Percentiles rank a stretch among this genome's conserved stretches.
phyloP scores from a whole-genome alignment of 768 basidiomycete species.

The Kwoniella mangroviensis region DNA sequence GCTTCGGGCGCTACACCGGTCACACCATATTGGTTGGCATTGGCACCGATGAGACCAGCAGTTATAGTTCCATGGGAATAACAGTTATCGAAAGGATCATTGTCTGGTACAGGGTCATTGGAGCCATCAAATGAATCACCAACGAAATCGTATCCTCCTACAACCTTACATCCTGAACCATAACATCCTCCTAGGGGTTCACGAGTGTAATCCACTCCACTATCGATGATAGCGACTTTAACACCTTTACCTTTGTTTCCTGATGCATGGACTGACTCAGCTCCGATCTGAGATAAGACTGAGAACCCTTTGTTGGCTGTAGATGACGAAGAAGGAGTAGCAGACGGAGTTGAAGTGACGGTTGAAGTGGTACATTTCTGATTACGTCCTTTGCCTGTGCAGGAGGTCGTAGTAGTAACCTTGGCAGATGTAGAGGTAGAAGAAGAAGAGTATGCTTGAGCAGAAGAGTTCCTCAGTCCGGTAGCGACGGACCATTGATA shows the following conservation, averaged over 20 bases:
- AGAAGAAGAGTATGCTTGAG: constrained; percentile 8
- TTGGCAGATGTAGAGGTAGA: constrained; percentile 8
- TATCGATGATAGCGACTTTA: constrained; percentile 68
- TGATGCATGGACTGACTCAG: constrained; percentile 68
- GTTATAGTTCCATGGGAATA: constrained; percentile 57
- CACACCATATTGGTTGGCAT: constrained; percentile 66
- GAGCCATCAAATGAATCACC: constrained; percentile 50
- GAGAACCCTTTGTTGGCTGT: constrained; percentile 44
- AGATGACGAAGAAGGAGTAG: constrained; percentile 17
- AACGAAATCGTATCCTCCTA: constrained; percentile 58
- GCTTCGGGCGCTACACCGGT: constrained; percentile 72
- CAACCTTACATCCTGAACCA: constrained; percentile 55
- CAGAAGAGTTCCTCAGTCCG: constrained; percentile 5
- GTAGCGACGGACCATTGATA: constrained; percentile 21
- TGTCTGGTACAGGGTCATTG: constrained; percentile 47
- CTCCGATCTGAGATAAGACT: constrained; percentile 58
- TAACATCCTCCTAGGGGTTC: constrained; percentile 57
- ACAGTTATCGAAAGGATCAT: constrained; percentile 55
- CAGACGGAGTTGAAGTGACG: constrained; percentile 17
- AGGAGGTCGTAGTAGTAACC: constrained; percentile 21
- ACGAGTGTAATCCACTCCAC: constrained; percentile 54
- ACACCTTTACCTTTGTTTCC: constrained; percentile 70
- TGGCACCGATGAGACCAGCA: constrained; percentile 60
- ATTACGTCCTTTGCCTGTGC: constrained; percentile 34
- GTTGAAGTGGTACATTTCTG: constrained; percentile 36